Base-by-base conservation (phyloP, 257 asterid genomes). In the Solanum clarkiae region DNA sequence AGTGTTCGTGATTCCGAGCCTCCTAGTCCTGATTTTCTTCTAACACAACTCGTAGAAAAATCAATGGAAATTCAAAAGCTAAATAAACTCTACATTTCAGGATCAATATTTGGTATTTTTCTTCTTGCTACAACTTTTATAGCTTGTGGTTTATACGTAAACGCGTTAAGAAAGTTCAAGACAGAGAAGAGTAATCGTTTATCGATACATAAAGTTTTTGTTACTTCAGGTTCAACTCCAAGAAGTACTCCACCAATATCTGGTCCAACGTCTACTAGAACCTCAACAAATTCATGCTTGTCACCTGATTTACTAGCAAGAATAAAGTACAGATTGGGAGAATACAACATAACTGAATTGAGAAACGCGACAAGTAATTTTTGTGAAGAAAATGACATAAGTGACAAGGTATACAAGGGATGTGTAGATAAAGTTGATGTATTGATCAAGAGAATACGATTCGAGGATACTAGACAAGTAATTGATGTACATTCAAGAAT, bases 301-400 rank as follows among this genome's bases (percentile, higher is more conserved):
- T 93, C 97, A 0, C 98, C 98, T 3, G 97, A 93, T 85, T 72
- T 95, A 40, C 93, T 93, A 1, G 88, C 85, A 1, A 93, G 95
- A 29, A 85, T 93, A 53, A 95, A 90, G 90, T 95, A 93, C 59
- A 89, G 93, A 6, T 68, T 93, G 49, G 17, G 92, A n/a, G 92
- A 80, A 57, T 92, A 90, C 82, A 88, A 79, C 26, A 16, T 88
- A 1, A 95, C 90, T 20, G 97, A 95, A 51, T 65, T 93, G 42
- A 93, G 12, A 86, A 66, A 17, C 24, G 92, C 93, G 10, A 92
- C 97, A 1, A 55, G 55, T 0, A 80, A 85, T 26, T 95, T 92
- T 85, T 57, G 87, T 18, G 85, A 85, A 54, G 93, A 87, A 7
- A 10, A 14, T 14, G 82, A 54, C 65, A 88, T 92, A 2, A 87